These are phyloP conservation scores for Stagonosporopsis rhizophila DNA, from an alignment of 2,329 filamentous ascomycete genomes.

Conservation along the genomic window DNA sequence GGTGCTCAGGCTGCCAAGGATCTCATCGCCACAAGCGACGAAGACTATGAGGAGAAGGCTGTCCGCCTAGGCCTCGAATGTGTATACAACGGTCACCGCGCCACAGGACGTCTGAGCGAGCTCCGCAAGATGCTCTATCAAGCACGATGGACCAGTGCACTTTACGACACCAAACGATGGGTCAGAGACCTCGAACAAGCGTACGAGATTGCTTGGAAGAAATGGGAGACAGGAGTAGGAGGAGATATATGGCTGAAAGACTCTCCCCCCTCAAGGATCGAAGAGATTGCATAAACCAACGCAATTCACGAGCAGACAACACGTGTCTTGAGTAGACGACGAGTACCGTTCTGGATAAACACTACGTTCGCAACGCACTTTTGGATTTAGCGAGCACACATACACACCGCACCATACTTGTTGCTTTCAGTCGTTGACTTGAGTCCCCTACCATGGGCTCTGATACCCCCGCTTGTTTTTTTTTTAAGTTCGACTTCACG, in stretches of 20 bases:
- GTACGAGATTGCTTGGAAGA: constrained; percentile 86
- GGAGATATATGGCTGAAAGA: constrained; percentile 83
- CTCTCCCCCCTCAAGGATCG: constrained; percentile 4
- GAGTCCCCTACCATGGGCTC: constrained; percentile 8
- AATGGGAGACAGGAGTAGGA: constrained; percentile 85
- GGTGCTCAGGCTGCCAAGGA: constrained; percentile 74
- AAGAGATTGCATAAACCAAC: constrained; percentile 4
- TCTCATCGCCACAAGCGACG: constrained; percentile 78
- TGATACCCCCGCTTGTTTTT: constrained; percentile 7
- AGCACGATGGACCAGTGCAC: constrained; percentile 80
- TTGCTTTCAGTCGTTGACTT: constrained; percentile 3
- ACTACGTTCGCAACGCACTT: constrained; percentile 1
- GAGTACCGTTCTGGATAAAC: constrained; percentile 6
- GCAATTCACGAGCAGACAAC: neutral
- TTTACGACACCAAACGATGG: constrained; percentile 94
- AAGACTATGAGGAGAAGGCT: constrained; percentile 77
- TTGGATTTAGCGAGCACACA: constrained; percentile 24
- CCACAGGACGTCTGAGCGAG: constrained; percentile 73
- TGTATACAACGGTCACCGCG: constrained; percentile 41
- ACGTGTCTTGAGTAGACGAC: neutral
- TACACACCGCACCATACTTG: constrained; percentile 11
- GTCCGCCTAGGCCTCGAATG: constrained; percentile 44
- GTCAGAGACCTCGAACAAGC: constrained; percentile 86
- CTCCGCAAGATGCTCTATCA: constrained; percentile 83
- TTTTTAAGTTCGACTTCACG: constrained; percentile 11